A percentile compares a stretch with the other conserved stretches of the same genome.
phyloP scores from a whole-genome alignment of 345 rosid genomes.

The Zanthoxylum bungeanum region DNA sequence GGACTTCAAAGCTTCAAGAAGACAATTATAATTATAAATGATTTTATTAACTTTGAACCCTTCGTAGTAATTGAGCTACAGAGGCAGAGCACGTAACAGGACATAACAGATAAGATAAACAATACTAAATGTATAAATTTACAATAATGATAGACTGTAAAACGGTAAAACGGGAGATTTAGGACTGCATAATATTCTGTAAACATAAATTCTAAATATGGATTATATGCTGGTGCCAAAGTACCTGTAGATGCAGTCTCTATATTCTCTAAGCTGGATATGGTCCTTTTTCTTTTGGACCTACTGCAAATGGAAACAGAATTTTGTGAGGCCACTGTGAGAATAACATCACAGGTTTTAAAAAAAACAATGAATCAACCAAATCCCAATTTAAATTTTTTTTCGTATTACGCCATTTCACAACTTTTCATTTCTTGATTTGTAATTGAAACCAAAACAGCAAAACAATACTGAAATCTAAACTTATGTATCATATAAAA shows the following conservation, averaged over 20 bases:
- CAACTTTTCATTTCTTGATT: background rate
- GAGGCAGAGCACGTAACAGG: background rate
- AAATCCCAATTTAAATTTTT: background rate
- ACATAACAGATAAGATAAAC: background rate
- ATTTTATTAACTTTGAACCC: background rate
- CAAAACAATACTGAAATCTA: background rate
- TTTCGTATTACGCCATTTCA: background rate
- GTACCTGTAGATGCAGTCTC: slow-evolving; percentile 43
- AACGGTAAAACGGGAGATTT: background rate
- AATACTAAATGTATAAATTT: background rate
- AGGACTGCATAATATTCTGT: background rate
- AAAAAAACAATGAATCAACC: background rate
- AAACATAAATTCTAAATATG: background rate
- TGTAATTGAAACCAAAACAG: background rate
- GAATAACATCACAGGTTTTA: background rate
- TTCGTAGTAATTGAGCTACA: background rate
- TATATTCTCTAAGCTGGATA: slow-evolving; percentile 37
- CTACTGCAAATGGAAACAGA: slow-evolving; percentile 29
- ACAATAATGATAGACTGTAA: background rate
- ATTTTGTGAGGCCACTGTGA: background rate
- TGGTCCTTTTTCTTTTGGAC: slow-evolving; percentile 61
- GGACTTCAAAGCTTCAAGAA: background rate
- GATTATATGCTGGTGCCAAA: background rate
- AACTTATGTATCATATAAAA: background rate
- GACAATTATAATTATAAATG: background rate